Conservation (phyloP, 768 basidiomycete genomes). For the Tulasnella sp. region DNA sequence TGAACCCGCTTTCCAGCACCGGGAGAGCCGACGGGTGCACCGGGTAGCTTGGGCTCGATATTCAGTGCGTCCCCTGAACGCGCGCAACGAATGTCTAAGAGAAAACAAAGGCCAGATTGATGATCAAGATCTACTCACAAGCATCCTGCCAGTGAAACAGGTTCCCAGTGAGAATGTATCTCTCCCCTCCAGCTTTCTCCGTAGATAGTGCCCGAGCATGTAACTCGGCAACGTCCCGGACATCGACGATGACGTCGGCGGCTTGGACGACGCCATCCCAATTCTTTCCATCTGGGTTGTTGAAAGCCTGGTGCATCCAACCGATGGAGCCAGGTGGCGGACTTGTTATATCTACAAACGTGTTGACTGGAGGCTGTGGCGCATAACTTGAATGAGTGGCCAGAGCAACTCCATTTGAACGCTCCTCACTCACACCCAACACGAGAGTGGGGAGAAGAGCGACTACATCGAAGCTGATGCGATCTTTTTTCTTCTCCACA, state of each 20-base stretch:
- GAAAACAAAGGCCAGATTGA: neutral
- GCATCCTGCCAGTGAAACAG: neutral
- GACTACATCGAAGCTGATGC: too few species aligned
- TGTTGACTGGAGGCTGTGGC: too few species aligned
- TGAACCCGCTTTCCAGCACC: neutral
- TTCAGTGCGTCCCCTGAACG: neutral
- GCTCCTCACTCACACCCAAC: too few species aligned
- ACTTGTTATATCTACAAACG: too few species aligned
- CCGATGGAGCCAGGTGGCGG: too few species aligned
- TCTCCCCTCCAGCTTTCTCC: neutral
- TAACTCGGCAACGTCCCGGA: constrained; percentile 6
- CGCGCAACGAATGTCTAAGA: neutral
- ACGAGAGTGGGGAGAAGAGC: too few species aligned
- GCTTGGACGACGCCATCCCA: neutral
- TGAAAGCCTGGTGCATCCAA: neutral
- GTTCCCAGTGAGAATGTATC: neutral
- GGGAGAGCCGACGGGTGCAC: neutral
- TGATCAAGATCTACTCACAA: neutral
- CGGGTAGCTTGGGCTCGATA: neutral
- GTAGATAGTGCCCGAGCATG: neutral
- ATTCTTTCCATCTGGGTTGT: neutral
- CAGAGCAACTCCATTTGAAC: too few species aligned
- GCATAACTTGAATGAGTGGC: too few species aligned
- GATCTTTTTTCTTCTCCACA: too few species aligned
- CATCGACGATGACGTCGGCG: neutral